phyloP scores from a whole-genome alignment of 2,329 filamentous ascomycete genomes.

The Malbranchea zuffiana region DNA sequence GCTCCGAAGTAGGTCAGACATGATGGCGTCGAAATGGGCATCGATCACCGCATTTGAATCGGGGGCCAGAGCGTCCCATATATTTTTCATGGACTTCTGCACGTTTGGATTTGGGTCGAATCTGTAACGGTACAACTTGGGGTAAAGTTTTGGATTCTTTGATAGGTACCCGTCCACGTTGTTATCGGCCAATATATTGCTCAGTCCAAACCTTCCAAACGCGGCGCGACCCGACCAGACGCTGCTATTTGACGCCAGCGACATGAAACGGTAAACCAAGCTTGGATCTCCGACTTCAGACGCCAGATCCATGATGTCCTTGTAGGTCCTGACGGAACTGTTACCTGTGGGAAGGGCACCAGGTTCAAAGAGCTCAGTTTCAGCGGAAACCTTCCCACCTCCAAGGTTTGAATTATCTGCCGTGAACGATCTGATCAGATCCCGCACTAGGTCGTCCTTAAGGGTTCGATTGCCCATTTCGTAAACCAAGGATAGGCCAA shows the following conservation, averaged over 20 bases:
- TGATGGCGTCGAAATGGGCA: slow-evolving; percentile 74
- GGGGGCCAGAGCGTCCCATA: slow-evolving; percentile 93
- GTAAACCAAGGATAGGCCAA: slow-evolving; percentile 85
- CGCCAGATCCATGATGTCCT: slow-evolving; percentile 91
- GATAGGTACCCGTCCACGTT: slow-evolving; percentile 54
- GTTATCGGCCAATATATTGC: slow-evolving; percentile 81
- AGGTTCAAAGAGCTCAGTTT: slow-evolving; percentile 88
- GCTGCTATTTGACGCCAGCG: slow-evolving; percentile 84
- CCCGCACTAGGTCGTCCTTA: slow-evolving; percentile 72
- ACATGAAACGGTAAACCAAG: slow-evolving; percentile 98
- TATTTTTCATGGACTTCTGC: slow-evolving; percentile 90
- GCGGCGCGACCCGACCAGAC: slow-evolving; percentile 97
- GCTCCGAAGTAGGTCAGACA: slow-evolving; percentile 74
- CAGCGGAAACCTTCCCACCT: slow-evolving; percentile 67
- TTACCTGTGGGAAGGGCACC: slow-evolving; percentile 84
- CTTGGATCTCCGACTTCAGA: slow-evolving; percentile 92
- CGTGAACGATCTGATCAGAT: slow-evolving; percentile 81
- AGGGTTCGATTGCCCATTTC: slow-evolving; percentile 75
- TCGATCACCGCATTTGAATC: slow-evolving; percentile 68
- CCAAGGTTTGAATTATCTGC: slow-evolving; percentile 51
- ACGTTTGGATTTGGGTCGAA: slow-evolving; percentile 94
- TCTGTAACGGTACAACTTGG: slow-evolving; percentile 85
- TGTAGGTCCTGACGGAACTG: slow-evolving; percentile 88
- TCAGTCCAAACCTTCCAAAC: slow-evolving; percentile 86
- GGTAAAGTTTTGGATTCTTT: slow-evolving; percentile 86